Conservation (phyloP, 805 yeast species). For the Metschnikowia similis region DNA sequence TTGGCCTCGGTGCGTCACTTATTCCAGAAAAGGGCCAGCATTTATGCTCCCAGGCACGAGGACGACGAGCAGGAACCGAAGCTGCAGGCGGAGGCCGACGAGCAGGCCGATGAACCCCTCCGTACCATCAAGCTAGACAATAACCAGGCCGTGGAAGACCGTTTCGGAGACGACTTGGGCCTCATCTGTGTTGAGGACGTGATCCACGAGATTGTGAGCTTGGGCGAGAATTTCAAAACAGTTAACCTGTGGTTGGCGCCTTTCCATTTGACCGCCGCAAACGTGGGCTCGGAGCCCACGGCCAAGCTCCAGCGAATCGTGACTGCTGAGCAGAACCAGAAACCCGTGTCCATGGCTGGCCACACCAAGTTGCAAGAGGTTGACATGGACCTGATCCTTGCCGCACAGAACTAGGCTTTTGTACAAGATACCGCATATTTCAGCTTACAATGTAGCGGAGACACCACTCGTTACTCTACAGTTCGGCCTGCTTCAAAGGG, state of each 20-base stretch:
- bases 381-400: conserved; percentile 66
- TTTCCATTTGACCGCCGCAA: conserved; percentile 63
- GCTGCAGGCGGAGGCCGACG: conserved; percentile 17
- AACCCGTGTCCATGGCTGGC: conserved; percentile 54
- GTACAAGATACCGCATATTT: background rate
- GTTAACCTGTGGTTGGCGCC: conserved; percentile 65
- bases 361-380: conserved; percentile 64
- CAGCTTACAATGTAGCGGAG: too few relatives aligned
- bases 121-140: conserved; percentile 53
- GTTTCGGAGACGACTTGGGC: conserved; percentile 54
- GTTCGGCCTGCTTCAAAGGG: too few relatives aligned
- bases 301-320: conserved; percentile 63
- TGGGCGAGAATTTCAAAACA: conserved; percentile 62
- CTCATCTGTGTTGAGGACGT: conserved; percentile 78
- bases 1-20: conserved; percentile 65
- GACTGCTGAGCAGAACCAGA: conserved; percentile 48
- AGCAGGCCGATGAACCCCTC: conserved; percentile 26
- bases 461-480: too few relatives aligned
- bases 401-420: conserved; percentile 50
- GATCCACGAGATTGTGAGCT: conserved; percentile 60
- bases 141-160: conserved; percentile 71
- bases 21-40: conserved; percentile 72
- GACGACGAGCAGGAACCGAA: background rate
- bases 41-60: conserved; percentile 16
- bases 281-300: conserved; percentile 71